Conservation (phyloP, 1,139 yeast species). For the Pichia cactophila region DNA sequence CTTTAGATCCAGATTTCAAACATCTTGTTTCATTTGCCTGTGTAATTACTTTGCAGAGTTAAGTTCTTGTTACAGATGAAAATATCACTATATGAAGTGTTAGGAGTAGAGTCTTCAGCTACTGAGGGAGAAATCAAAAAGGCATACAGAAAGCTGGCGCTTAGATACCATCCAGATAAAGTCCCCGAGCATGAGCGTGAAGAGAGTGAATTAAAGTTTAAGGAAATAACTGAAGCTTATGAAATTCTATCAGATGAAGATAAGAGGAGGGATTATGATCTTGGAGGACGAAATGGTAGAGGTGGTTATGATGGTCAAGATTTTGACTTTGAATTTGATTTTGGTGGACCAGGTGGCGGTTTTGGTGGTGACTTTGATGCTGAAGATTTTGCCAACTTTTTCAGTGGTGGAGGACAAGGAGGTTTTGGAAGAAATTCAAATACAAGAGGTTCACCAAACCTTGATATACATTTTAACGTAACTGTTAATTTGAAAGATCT, state of each 20-base stretch:
- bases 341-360: slow-evolving; percentile 8
- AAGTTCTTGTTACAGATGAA: background rate
- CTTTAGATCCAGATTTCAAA: too few relatives aligned
- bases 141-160: slow-evolving; percentile 88
- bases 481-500: slow-evolving; percentile 67
- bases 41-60: background rate
- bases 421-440: background rate
- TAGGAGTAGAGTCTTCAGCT: slow-evolving; percentile 76
- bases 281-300: slow-evolving; percentile 32
- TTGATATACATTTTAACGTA: slow-evolving; percentile 59
- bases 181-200: slow-evolving; percentile 46
- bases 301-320: slow-evolving; percentile 8
- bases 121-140: slow-evolving; percentile 78
- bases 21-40: background rate
- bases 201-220: slow-evolving; percentile 89
- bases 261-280: slow-evolving; percentile 80
- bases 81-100: slow-evolving; percentile 56
- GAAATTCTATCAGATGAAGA: slow-evolving; percentile 80
- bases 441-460: slow-evolving; percentile 1
- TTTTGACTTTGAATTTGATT: slow-evolving; percentile 12
- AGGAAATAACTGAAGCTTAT: slow-evolving; percentile 88
- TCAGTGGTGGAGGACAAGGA: slow-evolving; percentile 28
- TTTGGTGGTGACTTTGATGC: slow-evolving; percentile 37
- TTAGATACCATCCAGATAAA: slow-evolving; percentile 94
- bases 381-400: slow-evolving; percentile 69